Percentiles rank a stretch among this genome's conserved stretches.
Conservation (phyloP, 1,284 basidiomycete species). For the Veloboletus limbatus region DNA sequence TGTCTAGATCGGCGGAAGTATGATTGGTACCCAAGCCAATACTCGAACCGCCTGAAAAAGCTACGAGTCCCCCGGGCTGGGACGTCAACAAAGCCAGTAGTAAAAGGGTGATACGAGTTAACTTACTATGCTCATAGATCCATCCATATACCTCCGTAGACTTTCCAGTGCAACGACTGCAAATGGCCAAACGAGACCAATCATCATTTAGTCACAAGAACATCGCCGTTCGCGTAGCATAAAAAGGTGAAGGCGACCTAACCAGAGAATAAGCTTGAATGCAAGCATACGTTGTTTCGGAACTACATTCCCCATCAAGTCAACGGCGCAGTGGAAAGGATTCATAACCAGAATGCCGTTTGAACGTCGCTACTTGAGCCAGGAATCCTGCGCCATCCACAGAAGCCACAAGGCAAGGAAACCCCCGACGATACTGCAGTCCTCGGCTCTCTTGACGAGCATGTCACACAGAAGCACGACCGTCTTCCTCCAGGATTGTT, state of each 20-base stretch:
- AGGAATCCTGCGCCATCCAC: conserved; percentile 33
- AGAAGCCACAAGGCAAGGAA: conserved; percentile 44
- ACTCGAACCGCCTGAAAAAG: too few relatives aligned
- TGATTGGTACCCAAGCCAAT: too few relatives aligned
- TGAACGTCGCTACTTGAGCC: too few relatives aligned
- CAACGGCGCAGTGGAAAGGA: background rate
- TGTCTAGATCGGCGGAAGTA: too few relatives aligned
- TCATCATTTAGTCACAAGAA: background rate
- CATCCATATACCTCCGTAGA: too few relatives aligned
- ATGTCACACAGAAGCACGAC: conserved; percentile 38
- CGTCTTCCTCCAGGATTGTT: conserved; percentile 38
- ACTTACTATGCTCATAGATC: too few relatives aligned
- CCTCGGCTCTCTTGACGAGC: conserved; percentile 34
- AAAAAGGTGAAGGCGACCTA: background rate
- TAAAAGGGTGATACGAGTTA: too few relatives aligned
- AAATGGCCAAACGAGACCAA: background rate
- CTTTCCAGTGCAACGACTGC: too few relatives aligned
- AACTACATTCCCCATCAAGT: conserved; percentile 2
- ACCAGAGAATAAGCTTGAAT: conserved; percentile 1
- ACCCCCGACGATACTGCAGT: conserved; percentile 46
- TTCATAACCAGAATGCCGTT: conserved; percentile 1
- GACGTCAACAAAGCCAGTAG: too few relatives aligned
- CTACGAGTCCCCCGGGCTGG: too few relatives aligned
- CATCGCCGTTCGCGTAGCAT: background rate
- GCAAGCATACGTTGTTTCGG: background rate